Percentiles rank a stretch among this genome's conserved stretches.
These are phyloP conservation scores for Nitzschia sp. DNA, from an alignment of 108 stramenopile species.

Conservation along the genomic window DNA sequence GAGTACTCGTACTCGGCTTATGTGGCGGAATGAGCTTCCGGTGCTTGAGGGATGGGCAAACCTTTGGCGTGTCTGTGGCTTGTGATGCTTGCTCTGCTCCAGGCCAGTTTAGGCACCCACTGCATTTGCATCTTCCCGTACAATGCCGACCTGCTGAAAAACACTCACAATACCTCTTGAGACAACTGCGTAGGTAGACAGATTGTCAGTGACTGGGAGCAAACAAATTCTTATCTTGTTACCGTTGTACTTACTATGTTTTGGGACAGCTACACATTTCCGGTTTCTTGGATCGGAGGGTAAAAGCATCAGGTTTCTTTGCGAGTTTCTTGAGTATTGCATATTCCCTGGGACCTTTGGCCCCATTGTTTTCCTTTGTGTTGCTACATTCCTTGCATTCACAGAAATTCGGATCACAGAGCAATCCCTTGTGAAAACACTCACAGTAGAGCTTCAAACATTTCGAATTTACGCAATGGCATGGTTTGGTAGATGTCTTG, in stretches of 20 bases:
- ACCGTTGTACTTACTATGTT: conserved; percentile 42
- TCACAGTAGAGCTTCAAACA: conserved; percentile 70
- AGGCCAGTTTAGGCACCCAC: conserved; percentile 30
- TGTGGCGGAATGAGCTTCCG: too few species aligned
- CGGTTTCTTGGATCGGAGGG: conserved; percentile 34
- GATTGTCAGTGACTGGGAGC: not conserved
- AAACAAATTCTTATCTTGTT: not conserved
- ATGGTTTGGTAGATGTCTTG: conserved; percentile 21
- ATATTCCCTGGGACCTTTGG: conserved; percentile 41
- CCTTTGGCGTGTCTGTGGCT: too few species aligned
- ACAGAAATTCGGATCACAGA: conserved; percentile 54
- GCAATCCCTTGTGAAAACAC: conserved; percentile 53
- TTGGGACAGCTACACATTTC: conserved; percentile 61
- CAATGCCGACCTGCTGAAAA: conserved; percentile 41
- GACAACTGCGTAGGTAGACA: conserved; percentile 37
- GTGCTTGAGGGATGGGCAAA: too few species aligned
- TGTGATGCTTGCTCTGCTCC: too few species aligned
- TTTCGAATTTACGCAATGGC: conserved; percentile 31
- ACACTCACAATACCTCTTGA: conserved; percentile 73
- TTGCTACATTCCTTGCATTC: conserved; percentile 59
- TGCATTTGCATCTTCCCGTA: conserved; percentile 43
- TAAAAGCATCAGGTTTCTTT: conserved; percentile 60
- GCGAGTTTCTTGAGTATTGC: conserved; percentile 49
- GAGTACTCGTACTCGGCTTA: too few species aligned
- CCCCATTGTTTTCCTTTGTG: conserved; percentile 24